Percentiles rank a stretch among this genome's conserved stretches.
These are phyloP conservation scores for Bromus sterilis DNA, from an alignment of 176 grass and related monocot species.

Conservation along the genomic window DNA sequence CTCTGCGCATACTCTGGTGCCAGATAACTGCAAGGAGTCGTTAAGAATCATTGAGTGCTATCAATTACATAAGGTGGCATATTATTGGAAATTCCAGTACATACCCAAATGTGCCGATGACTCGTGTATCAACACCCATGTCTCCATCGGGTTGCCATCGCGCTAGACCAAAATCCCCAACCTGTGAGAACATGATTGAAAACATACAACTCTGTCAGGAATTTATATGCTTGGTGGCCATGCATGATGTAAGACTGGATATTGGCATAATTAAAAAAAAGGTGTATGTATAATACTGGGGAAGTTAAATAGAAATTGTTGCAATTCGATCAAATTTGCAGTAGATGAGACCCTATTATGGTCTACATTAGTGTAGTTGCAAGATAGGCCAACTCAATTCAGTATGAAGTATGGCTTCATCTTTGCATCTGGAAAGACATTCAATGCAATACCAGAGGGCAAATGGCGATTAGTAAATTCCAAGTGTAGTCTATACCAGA, in stretches of 20 bases:
- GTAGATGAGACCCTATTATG: background rate
- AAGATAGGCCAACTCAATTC: background rate
- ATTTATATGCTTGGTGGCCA: background rate
- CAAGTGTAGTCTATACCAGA: constrained; percentile 50
- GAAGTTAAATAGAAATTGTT: background rate
- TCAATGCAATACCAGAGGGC: background rate
- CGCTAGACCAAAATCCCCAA: constrained; percentile 93
- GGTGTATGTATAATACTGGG: background rate
- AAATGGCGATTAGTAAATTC: background rate
- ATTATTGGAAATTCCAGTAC: background rate
- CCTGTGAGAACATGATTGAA: constrained; percentile 39
- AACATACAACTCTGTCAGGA: background rate
- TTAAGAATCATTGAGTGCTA: background rate
- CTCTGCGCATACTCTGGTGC: constrained; percentile 93
- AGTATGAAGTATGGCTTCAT: background rate
- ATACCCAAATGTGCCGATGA: constrained; percentile 98
- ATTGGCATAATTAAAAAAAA: background rate
- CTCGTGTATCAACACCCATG: constrained; percentile 88
- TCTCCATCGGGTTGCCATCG: constrained; percentile 99
- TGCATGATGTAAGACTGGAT: constrained; percentile 16
- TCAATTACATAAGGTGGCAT: background rate
- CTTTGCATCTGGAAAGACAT: background rate
- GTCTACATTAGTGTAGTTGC: background rate
- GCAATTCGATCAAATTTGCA: background rate
- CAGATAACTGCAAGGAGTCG: constrained; percentile 46